phyloP scores from a whole-genome alignment of 371 early-diverging fungal genomes.

The Mucor circinelloides region DNA sequence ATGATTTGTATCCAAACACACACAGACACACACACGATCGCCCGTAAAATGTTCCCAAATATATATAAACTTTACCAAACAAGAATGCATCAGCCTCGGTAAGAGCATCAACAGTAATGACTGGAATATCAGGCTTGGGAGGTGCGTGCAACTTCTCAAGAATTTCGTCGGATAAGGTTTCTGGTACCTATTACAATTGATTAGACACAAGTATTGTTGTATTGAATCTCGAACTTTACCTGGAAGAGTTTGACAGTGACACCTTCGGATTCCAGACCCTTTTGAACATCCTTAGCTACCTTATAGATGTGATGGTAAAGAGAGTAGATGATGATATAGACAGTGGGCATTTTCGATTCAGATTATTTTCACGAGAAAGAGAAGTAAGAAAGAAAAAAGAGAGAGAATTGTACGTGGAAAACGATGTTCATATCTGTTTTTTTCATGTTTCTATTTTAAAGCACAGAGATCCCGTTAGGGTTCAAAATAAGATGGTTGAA shows the following conservation, averaged over 20 bases:
- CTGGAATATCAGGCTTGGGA: constrained; percentile 61
- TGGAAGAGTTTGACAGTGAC: constrained; percentile 70
- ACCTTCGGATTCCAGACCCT: constrained; percentile 59
- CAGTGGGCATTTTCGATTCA: constrained; percentile 30
- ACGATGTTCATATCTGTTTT: background rate
- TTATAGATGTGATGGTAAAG: constrained; percentile 60
- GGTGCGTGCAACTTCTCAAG: constrained; percentile 73
- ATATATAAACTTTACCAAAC: constrained; percentile 56
- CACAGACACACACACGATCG: background rate
- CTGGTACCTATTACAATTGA: constrained; percentile 40
- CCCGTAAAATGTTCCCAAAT: background rate
- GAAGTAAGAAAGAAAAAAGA: constrained; percentile 2
- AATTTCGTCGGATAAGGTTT: constrained; percentile 68
- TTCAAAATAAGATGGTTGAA: background rate
- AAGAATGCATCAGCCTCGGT: constrained; percentile 76
- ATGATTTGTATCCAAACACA: background rate
- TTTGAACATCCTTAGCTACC: constrained; percentile 59
- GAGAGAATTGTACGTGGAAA: background rate
- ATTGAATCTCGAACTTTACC: background rate
- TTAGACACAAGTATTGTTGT: background rate
- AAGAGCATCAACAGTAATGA: constrained; percentile 63
- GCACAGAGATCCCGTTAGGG: constrained; percentile 1
- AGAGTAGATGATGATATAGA: constrained; percentile 52
- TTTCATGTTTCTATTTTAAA: constrained; percentile 1
- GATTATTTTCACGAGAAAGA: background rate